Conservation (phyloP, 2,329 filamentous ascomycete genomes). For the Ascochyta viciae-villosae region DNA sequence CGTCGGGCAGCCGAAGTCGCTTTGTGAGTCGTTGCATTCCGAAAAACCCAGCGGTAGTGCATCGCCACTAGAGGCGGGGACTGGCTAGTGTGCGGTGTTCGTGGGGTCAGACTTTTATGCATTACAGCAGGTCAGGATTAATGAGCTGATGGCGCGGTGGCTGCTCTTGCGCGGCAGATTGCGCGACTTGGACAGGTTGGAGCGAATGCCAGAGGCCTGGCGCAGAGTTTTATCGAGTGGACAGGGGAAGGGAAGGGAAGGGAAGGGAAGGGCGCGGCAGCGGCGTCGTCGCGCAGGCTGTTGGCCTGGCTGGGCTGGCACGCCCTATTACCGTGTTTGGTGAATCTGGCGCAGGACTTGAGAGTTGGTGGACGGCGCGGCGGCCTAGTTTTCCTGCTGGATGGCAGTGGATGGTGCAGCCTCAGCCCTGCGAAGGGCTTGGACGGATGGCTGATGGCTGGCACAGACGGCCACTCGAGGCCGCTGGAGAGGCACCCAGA, state of each 20-base stretch:
- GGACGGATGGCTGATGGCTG: constrained; percentile 6
- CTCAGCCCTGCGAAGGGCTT: constrained; percentile 26
- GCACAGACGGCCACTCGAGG: constrained; percentile 25
- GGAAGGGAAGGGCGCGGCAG: constrained; percentile 3
- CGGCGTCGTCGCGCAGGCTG: background rate
- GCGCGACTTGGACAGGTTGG: constrained; percentile 22
- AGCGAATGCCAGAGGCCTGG: constrained; percentile 15
- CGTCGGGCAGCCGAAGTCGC: constrained; percentile 22
- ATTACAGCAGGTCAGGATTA: constrained; percentile 13
- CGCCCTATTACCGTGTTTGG: background rate
- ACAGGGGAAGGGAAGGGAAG: constrained; percentile 16
- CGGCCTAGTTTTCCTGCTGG: constrained; percentile 8
- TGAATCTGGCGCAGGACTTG: constrained; percentile 1
- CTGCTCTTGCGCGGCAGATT: constrained; percentile 34
- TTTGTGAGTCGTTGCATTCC: constrained; percentile 31
- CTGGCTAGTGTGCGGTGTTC: constrained; percentile 22
- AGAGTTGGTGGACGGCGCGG: constrained; percentile 11
- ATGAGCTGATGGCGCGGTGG: constrained; percentile 19
- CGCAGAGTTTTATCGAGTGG: constrained; percentile 29
- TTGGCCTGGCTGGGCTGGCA: constrained; percentile 3
- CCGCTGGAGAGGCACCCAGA: constrained; percentile 27
- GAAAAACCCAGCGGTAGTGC: constrained; percentile 35
- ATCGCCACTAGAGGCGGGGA: constrained; percentile 33
- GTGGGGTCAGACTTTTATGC: constrained; percentile 31
- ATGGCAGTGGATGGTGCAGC: constrained; percentile 1